Evolutionary conservation across 257 asterid species (phyloP).

Genomic region (Misopates orontium): DNA sequence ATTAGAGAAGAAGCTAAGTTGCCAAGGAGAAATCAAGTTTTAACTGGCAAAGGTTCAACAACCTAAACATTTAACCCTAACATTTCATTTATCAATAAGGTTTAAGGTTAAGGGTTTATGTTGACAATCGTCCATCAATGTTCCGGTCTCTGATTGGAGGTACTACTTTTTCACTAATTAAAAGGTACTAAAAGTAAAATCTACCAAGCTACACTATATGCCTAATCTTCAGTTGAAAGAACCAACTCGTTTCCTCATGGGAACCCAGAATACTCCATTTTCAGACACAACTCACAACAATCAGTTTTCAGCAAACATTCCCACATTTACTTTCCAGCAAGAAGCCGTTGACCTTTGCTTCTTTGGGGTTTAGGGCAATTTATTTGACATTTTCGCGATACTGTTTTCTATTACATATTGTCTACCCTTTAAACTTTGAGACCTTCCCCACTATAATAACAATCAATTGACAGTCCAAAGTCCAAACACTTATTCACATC

Average conservation of each 20-base stretch:
- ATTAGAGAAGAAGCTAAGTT: too few relatives aligned
- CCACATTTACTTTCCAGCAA: constrained; percentile 26
- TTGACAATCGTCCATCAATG: constrained; percentile 16
- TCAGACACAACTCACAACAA: constrained; percentile 21
- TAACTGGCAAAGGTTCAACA: too few relatives aligned
- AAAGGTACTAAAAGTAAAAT: background rate
- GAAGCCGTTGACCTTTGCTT: constrained; percentile 28
- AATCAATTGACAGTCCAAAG: background rate
- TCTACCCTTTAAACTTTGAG: background rate
- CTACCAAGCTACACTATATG: background rate
- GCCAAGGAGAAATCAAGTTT: too few relatives aligned
- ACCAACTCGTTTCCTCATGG: constrained; percentile 17
- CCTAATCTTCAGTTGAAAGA: constrained; percentile 11
- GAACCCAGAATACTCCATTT: constrained; percentile 18
- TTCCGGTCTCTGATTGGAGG: background rate
- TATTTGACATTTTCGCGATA: background rate
- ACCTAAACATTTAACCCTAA: background rate
- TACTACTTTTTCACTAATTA: background rate
- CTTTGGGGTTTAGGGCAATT: constrained; percentile 1
- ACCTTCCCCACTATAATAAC: constrained; percentile 2
- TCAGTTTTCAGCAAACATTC: constrained; percentile 12
- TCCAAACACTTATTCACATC: background rate
- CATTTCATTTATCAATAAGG: background rate
- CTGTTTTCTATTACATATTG: background rate
- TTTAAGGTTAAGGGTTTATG: too few relatives aligned